Evolutionary conservation across 768 basidiomycete genomes (phyloP).

Genomic region (Phaeolepiota aurea): DNA sequence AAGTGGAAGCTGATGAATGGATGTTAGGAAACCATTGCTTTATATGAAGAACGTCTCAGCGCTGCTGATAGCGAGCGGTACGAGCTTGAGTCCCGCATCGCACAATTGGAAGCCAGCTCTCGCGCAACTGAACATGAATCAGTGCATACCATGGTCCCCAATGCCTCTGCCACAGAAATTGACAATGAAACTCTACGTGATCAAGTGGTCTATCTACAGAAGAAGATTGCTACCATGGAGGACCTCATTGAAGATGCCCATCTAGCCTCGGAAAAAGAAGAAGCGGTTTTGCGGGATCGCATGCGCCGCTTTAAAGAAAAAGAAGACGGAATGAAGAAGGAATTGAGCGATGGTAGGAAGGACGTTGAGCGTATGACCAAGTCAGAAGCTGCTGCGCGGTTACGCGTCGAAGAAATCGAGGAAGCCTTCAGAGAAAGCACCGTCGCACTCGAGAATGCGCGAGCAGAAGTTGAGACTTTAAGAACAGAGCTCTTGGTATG

Average conservation of each 20-base stretch:
- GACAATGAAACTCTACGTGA: constrained; percentile 91
- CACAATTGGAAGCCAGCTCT: constrained; percentile 41
- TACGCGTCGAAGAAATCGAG: constrained; percentile 77
- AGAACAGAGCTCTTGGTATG: constrained; percentile 72
- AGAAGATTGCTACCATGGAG: constrained; percentile 67
- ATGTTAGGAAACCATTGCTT: constrained; percentile 80
- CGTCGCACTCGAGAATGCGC: constrained; percentile 78
- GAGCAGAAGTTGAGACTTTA: constrained; percentile 80
- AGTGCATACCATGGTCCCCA: constrained; percentile 19
- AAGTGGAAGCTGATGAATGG: constrained; percentile 1
- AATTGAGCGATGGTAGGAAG: constrained; percentile 56
- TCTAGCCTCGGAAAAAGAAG: constrained; percentile 66
- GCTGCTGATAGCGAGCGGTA: constrained; percentile 63
- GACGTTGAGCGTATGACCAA: constrained; percentile 57
- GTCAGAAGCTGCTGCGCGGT: constrained; percentile 52
- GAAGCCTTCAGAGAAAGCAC: constrained; percentile 85
- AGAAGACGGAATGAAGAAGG: constrained; percentile 62
- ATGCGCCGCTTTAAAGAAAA: constrained; percentile 66
- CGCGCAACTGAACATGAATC: constrained; percentile 14
- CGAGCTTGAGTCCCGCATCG: constrained; percentile 64
- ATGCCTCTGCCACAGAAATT: constrained; percentile 66
- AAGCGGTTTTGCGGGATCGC: constrained; percentile 49
- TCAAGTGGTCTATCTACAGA: constrained; percentile 83
- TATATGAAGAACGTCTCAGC: constrained; percentile 86
- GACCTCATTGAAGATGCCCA: constrained; percentile 78